A percentile compares a stretch with the other conserved stretches of the same genome.
Evolutionary conservation across 192 early-diverging fungal species (phyloP).

Genomic region (Neocallimastix lanati): DNA sequence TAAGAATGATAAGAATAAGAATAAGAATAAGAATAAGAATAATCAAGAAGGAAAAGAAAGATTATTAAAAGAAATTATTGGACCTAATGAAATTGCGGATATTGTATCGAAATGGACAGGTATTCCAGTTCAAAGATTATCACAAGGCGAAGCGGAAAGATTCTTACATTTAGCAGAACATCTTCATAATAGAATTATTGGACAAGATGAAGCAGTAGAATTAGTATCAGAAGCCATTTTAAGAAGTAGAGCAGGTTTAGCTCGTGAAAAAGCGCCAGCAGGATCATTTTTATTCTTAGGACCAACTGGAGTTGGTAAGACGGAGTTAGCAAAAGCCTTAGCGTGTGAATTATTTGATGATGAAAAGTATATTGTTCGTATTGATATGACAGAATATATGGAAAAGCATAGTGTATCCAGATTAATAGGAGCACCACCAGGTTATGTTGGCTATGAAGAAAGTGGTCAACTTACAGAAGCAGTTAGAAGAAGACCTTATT

Average conservation of each 20-base stretch:
- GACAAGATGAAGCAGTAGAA: slow-evolving; percentile 76
- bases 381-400: slow-evolving; percentile 99
- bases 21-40: no score
- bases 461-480: slow-evolving; percentile 91
- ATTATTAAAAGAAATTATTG: slow-evolving; percentile 69
- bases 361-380: slow-evolving; percentile 79
- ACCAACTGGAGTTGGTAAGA: slow-evolving; percentile 89
- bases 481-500: slow-evolving; percentile 77
- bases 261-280: slow-evolving; percentile 56
- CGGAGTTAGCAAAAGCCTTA: slow-evolving; percentile 33
- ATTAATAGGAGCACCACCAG: slow-evolving; percentile 86
- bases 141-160: slow-evolving; percentile 68
- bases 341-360: slow-evolving; percentile 81
- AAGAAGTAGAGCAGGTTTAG: slow-evolving; percentile 74
- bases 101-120: slow-evolving; percentile 92
- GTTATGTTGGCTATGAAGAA: slow-evolving; percentile 91
- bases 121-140: slow-evolving; percentile 82
- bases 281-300: slow-evolving; percentile 92
- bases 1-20: no score
- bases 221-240: slow-evolving; percentile 82
- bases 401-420: slow-evolving; percentile 70
- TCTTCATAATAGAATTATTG: slow-evolving; percentile 70
- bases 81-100: slow-evolving; percentile 81
- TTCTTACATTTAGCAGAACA: slow-evolving; percentile 55
- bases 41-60: slow-evolving; percentile 12